Base-by-base conservation (phyloP, 352 stramenopile species). In the Phytopythium aichiense region DNA sequence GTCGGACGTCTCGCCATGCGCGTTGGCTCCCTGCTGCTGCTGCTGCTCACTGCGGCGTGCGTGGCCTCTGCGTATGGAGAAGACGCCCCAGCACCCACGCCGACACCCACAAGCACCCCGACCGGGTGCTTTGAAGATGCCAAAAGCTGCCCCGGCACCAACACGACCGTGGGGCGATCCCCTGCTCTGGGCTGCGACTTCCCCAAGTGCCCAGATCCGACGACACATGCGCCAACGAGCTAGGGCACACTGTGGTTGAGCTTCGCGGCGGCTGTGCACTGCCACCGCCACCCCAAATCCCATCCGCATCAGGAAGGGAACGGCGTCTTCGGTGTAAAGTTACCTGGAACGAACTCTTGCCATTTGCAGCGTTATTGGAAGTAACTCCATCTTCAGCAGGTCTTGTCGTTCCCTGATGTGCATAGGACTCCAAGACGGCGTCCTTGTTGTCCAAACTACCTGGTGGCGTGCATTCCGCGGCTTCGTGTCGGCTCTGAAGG, bases 51-150 rank as follows among this genome's bases (percentile, higher is more conserved):
- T 30, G 25, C 28, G 48, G 23, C 16, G 2, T n/a, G 22, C 15
- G 28, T 4, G 0, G 8, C 25, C 15, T 54, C 46, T 11, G 46
- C 4, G 4, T 23, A 53, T 35, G 46, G 16, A n/a, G 28, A 20
- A 37, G 12, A 16, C 11, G 5, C 42, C 18, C n/a, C 0, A 50
- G 25, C 2, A 20, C 6, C 48, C 13, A 4, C 28, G 6, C 2
- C 9, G 1, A 13, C 46, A 5, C 9, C 46, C 11, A 25, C 15
- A 16, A 12, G 4, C 2, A 15, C 25, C 25, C 48, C 48, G 4
- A n/a, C 16, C 13, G 48, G 48, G 5, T 86, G 79, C 51, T 38
- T 35, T n/a, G 79, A 88, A 66, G 72, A 82, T 38, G 72, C 65
- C 23, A 60, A 65, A 46, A 74, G n/a, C 57, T 84, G 59, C 38